phyloP scores from a whole-genome alignment of 2,329 filamentous ascomycete species.

The Beauveria scarabaeidicola region DNA sequence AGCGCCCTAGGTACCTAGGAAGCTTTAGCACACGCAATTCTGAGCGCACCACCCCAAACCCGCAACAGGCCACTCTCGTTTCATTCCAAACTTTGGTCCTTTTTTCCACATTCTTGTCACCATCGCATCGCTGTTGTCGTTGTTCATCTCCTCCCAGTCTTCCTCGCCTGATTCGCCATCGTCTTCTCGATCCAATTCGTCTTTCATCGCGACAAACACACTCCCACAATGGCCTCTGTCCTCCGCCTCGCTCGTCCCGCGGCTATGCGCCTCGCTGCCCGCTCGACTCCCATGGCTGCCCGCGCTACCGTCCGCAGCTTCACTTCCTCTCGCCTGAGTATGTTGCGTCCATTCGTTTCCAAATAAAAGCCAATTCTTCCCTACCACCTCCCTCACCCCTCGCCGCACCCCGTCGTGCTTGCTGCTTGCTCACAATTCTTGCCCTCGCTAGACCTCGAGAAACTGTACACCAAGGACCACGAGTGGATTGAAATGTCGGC shows the following conservation, averaged over 20 bases:
- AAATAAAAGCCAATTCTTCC: neutral
- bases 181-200: slow-evolving; percentile 4
- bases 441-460: slow-evolving; percentile 45
- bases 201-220: neutral
- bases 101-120: neutral
- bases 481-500: slow-evolving; percentile 91
- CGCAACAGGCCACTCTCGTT: slow-evolving; percentile 8
- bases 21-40: neutral
- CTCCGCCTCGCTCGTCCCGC: slow-evolving; percentile 42
- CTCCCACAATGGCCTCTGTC: slow-evolving; percentile 50
- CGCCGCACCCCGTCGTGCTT: neutral
- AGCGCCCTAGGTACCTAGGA: neutral
- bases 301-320: slow-evolving; percentile 34
- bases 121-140: neutral
- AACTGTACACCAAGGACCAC: slow-evolving; percentile 94
- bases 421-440: neutral
- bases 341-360: slow-evolving; percentile 11
- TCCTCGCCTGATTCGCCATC: neutral
- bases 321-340: slow-evolving; percentile 32
- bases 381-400: neutral
- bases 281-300: slow-evolving; percentile 22
- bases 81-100: slow-evolving; percentile 7
- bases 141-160: neutral
- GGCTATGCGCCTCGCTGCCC: slow-evolving; percentile 30
- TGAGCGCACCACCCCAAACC: slow-evolving; percentile 1